phyloP scores from a whole-genome alignment of 2,329 filamentous ascomycete genomes.

The Ophiostoma ulmi region DNA sequence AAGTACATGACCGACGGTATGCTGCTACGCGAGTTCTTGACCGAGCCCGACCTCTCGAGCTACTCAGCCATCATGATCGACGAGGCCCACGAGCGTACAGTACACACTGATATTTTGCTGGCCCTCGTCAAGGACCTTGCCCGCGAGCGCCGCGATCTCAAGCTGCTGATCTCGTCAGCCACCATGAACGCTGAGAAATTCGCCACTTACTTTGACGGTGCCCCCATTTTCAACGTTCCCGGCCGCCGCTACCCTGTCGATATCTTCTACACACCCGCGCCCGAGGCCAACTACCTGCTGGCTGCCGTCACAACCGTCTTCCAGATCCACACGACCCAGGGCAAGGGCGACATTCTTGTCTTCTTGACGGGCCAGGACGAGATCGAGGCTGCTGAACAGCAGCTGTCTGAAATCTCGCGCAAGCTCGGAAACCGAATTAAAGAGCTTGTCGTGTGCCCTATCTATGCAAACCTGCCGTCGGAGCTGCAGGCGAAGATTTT shows the following conservation, averaged over 20 bases:
- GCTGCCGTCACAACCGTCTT: conserved; percentile 91
- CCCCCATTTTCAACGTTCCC: conserved; percentile 91
- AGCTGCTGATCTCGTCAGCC: conserved; percentile 85
- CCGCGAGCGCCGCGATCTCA: conserved; percentile 75
- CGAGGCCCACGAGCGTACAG: conserved; percentile 90
- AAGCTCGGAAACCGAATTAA: conserved; percentile 81
- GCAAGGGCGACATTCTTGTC: conserved; percentile 82
- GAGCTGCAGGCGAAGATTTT: conserved; percentile 93
- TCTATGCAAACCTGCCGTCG: conserved; percentile 88
- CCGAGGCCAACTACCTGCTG: conserved; percentile 88
- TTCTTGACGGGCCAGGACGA: conserved; percentile 96
- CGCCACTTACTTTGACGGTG: conserved; percentile 82
- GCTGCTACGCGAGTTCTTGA: conserved; percentile 83
- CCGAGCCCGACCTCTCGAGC: conserved; percentile 73
- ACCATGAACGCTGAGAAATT: conserved; percentile 95
- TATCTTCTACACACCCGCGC: conserved; percentile 82
- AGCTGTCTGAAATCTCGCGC: conserved; percentile 76
- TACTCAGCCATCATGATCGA: conserved; percentile 93
- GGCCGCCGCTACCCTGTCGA: conserved; percentile 85
- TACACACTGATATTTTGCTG: conserved; percentile 85
- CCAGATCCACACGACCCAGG: conserved; percentile 86
- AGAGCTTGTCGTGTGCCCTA: conserved; percentile 84
- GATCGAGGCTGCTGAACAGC: conserved; percentile 81
- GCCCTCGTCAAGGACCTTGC: conserved; percentile 86
- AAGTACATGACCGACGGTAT: conserved; percentile 99